Conservation (phyloP, 2,329 filamentous ascomycete species). For the Tolypocladium tundrense region DNA sequence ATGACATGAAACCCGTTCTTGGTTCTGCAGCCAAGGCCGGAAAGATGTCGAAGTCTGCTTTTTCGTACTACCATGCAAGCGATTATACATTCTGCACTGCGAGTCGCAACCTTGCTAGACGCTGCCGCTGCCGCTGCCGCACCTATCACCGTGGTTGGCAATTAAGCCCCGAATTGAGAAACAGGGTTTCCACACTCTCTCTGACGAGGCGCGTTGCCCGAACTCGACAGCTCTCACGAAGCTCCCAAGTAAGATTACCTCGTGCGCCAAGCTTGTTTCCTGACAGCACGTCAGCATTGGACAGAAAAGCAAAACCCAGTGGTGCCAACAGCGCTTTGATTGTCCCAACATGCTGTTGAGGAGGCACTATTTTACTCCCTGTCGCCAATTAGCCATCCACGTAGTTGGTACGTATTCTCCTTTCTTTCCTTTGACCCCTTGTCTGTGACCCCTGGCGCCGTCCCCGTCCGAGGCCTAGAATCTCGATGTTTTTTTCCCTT, state of each 20-base stretch:
- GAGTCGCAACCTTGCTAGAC: too few relatives aligned
- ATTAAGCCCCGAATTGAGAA: too few relatives aligned
- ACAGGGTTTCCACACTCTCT: neutral
- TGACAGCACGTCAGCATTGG: neutral
- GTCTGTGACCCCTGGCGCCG: too few relatives aligned
- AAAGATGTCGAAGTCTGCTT: neutral
- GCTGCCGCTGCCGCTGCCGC: neutral
- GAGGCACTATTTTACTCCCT: too few relatives aligned
- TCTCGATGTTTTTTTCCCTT: too few relatives aligned
- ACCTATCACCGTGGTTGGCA: neutral
- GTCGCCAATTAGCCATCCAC: neutral
- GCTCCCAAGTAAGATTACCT: neutral
- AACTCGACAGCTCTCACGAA: neutral
- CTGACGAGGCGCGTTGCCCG: neutral
- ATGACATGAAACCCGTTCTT: neutral
- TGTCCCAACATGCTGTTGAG: too few relatives aligned
- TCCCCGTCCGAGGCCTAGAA: too few relatives aligned
- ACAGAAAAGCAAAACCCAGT: neutral
- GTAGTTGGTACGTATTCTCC: neutral
- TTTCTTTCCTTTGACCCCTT: neutral
- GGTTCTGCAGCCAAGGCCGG: neutral
- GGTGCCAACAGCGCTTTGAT: neutral
- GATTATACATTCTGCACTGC: too few relatives aligned
- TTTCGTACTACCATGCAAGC: neutral
- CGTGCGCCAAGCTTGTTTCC: neutral